Percentiles rank a stretch among this genome's conserved stretches.
These are phyloP conservation scores for Leccinellum luteum DNA, from an alignment of 768 basidiomycete species.

Conservation along the genomic window DNA sequence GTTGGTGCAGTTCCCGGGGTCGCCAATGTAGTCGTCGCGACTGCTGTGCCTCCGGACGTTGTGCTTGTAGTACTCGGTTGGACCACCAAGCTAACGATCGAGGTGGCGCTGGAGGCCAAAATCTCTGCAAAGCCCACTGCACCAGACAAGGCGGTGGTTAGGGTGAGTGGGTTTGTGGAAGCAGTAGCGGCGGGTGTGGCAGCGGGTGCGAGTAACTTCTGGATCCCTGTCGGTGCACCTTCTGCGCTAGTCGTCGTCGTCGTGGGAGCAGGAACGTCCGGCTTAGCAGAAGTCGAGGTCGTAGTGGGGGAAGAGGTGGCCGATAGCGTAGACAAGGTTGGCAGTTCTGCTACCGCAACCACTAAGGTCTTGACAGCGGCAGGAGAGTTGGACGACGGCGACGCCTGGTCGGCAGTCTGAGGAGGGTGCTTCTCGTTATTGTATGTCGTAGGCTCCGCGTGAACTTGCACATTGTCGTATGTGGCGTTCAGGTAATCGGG, in stretches of 20 bases:
- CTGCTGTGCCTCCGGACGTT: background rate
- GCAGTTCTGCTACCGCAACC: background rate
- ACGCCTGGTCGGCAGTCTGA: background rate
- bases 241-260: background rate
- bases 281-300: background rate
- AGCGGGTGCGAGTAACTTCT: background rate
- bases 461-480: slow-evolving; percentile 15
- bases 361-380: background rate
- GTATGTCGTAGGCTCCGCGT: slow-evolving; percentile 20
- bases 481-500: slow-evolving; percentile 1
- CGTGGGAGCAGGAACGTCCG: background rate
- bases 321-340: background rate
- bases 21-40: background rate
- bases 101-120: background rate
- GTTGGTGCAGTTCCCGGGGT: background rate
- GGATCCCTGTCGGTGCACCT: background rate
- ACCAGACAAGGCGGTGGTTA: background rate
- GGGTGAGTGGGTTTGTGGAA: background rate
- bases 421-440: slow-evolving; percentile 14
- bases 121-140: background rate
- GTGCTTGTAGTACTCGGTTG: background rate
- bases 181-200: background rate
- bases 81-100: background rate
- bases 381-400: background rate
- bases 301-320: background rate